phyloP scores from a whole-genome alignment of 1,284 basidiomycete genomes.

The Tilletia caries region DNA sequence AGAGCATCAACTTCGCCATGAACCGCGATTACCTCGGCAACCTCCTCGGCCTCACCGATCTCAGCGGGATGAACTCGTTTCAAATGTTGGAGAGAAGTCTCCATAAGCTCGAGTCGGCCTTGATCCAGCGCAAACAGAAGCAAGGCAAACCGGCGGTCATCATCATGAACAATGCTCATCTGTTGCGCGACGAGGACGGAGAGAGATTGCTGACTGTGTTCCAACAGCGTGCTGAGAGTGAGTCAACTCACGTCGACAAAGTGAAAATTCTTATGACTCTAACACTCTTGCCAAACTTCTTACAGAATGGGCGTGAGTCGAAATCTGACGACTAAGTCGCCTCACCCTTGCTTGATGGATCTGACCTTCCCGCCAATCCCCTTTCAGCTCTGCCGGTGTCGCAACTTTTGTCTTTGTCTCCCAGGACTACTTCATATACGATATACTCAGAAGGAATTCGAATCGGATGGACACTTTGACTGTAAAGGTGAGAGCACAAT shows the following conservation, averaged over 20 bases:
- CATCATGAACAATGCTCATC: constrained; percentile 46
- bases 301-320: constrained; percentile 43
- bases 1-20: constrained; percentile 45
- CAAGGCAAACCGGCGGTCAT: constrained; percentile 45
- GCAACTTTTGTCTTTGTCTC: constrained; percentile 44
- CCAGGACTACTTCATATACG: constrained; percentile 46
- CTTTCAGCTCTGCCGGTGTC: constrained; percentile 39
- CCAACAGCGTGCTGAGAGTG: constrained; percentile 45
- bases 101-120: constrained; percentile 46
- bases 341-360: no score
- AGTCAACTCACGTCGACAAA: not conserved
- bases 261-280: no score
- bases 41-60: constrained; percentile 43
- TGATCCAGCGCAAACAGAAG: constrained; percentile 34
- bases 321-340: no score
- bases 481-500: constrained; percentile 21
- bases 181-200: constrained; percentile 43
- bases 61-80: constrained; percentile 40
- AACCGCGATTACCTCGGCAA: constrained; percentile 48
- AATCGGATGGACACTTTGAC: constrained; percentile 49
- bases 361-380: no score
- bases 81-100: constrained; percentile 42
- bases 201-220: constrained; percentile 41
- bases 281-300: no score
- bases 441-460: constrained; percentile 38